A percentile compares a stretch with the other conserved stretches of the same genome.
These are phyloP conservation scores for Pseudogymnoascus sp. DNA, from an alignment of 2,329 filamentous ascomycete species.

Conservation along the genomic window DNA sequence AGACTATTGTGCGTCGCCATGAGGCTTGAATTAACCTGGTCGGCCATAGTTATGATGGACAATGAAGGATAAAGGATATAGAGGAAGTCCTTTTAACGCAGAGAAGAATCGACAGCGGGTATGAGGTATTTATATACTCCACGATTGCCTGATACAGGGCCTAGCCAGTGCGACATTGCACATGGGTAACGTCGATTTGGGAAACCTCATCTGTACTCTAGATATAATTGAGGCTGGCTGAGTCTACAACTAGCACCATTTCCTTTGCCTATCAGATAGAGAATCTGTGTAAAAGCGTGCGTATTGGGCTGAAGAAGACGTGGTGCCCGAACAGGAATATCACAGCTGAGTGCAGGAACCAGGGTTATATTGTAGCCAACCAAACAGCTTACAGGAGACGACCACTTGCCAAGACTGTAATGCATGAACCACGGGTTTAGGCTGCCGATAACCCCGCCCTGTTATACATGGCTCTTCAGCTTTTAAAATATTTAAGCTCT, in stretches of 20 bases:
- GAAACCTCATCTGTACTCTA: too few species aligned
- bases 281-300: neutral
- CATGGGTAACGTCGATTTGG: too few species aligned
- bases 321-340: neutral
- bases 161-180: too few species aligned
- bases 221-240: neutral
- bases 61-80: too few species aligned
- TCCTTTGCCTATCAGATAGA: neutral
- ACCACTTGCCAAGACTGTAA: neutral
- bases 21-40: too few species aligned
- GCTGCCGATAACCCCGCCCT: neutral
- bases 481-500: neutral
- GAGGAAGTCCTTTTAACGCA: too few species aligned
- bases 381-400: neutral
- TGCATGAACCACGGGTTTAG: neutral
- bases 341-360: neutral
- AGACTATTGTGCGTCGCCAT: too few species aligned
- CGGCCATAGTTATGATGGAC: too few species aligned
- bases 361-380: neutral
- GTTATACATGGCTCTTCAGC: neutral
- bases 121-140: too few species aligned
- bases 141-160: too few species aligned
- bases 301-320: neutral
- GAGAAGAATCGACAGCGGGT: too few species aligned
- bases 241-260: neutral